Evolutionary conservation across 192 early-diverging fungal species (phyloP).

Genomic region (Linnemannia schmuckeri): DNA sequence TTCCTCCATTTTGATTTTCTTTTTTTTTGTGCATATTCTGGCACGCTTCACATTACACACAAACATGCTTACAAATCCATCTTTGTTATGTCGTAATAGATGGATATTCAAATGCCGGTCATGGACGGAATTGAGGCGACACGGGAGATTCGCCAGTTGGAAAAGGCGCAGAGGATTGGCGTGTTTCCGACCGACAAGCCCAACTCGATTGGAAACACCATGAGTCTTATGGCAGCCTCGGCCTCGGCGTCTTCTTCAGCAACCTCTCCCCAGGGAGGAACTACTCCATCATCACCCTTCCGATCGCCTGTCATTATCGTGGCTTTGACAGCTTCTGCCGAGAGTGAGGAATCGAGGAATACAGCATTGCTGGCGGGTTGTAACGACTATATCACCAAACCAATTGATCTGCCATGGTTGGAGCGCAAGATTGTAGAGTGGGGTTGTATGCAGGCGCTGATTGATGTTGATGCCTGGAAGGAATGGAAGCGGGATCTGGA

Average conservation of each 20-base stretch:
- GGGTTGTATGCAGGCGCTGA: slow-evolving; percentile 93
- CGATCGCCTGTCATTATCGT: slow-evolving; percentile 88
- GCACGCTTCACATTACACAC: background rate
- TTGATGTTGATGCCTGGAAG: slow-evolving; percentile 84
- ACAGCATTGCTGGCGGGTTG: slow-evolving; percentile 88
- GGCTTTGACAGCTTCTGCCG: slow-evolving; percentile 78
- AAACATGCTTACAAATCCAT: background rate
- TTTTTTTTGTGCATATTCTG: background rate
- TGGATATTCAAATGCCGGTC: slow-evolving; percentile 81
- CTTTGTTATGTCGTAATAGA: slow-evolving; percentile 46
- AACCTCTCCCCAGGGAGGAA: background rate
- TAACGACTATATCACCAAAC: slow-evolving; percentile 93
- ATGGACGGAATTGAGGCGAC: slow-evolving; percentile 82
- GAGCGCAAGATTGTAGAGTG: slow-evolving; percentile 91
- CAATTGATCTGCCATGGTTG: slow-evolving; percentile 85
- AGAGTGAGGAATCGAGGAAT: slow-evolving; percentile 49
- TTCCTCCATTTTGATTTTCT: background rate
- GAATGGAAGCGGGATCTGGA: slow-evolving; percentile 62
- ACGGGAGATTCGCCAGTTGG: slow-evolving; percentile 68
- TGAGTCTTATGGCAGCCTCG: slow-evolving; percentile 16
- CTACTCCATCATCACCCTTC: slow-evolving; percentile 52
- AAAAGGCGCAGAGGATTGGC: slow-evolving; percentile 70
- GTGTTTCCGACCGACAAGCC: slow-evolving; percentile 61
- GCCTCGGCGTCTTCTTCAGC: slow-evolving; percentile 10
- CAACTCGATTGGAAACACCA: slow-evolving; percentile 27